Evolutionary conservation across 23 red algal species (phyloP).

Genomic region (Gracilariopsis chorda): DNA sequence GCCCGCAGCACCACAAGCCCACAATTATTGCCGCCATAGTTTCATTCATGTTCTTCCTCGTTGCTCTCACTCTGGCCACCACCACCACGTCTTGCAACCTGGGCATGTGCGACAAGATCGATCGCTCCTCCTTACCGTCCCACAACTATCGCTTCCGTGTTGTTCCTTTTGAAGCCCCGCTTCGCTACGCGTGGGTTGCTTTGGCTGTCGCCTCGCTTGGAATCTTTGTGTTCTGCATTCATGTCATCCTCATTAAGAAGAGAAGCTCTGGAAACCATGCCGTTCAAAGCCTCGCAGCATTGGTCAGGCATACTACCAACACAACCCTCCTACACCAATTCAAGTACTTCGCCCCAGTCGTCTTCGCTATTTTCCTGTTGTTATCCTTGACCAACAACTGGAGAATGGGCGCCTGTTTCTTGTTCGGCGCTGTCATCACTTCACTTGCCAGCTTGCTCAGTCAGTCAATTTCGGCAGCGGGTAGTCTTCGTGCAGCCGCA

Average conservation of each 20-base stretch:
- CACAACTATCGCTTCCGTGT: not conserved
- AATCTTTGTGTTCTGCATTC: not conserved
- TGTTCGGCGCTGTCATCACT: too few species aligned
- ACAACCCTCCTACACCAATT: not conserved
- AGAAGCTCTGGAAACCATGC: not conserved
- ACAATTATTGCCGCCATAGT: not conserved
- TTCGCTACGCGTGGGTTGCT: not conserved
- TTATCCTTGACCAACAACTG: too few species aligned
- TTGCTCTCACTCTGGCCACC: not conserved
- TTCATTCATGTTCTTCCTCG: not conserved
- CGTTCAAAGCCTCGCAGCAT: not conserved
- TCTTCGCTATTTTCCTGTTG: too few species aligned
- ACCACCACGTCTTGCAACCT: not conserved
- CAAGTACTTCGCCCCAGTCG: not conserved
- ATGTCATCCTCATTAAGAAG: not conserved
- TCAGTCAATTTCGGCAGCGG: too few species aligned
- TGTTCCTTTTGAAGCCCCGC: not conserved
- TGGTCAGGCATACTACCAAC: not conserved
- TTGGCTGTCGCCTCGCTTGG: not conserved
- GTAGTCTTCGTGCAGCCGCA: not conserved
- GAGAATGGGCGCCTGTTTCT: too few species aligned
- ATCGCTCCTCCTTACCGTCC: not conserved
- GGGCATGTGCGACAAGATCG: not conserved
- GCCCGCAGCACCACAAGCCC: too few species aligned
- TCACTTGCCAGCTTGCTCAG: too few species aligned